Conservation (phyloP, 169 alveolate genomes). For the Eimeria mitis region DNA sequence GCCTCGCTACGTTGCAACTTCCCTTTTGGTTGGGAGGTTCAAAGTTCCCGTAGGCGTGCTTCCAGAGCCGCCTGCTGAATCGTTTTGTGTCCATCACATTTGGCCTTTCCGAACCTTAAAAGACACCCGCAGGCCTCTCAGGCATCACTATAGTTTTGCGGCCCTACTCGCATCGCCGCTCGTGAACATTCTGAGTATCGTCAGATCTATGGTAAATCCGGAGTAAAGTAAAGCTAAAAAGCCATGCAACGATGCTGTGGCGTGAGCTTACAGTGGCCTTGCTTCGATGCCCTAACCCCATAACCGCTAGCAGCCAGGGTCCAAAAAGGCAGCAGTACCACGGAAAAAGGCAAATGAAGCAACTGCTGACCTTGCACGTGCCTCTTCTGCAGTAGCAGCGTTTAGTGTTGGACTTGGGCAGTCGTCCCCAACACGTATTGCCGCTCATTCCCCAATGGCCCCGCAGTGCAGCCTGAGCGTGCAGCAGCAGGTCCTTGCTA, state of each 20-base stretch:
- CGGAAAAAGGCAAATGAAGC: not conserved
- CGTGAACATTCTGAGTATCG: not conserved
- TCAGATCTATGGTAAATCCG: not conserved
- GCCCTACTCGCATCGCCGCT: not conserved
- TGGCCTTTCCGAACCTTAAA: not conserved
- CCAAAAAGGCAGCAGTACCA: not conserved
- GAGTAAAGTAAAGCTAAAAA: not conserved
- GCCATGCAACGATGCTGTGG: not conserved
- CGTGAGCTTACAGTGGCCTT: not conserved
- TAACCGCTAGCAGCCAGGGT: not conserved
- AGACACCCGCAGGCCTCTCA: slow-evolving; percentile 7
- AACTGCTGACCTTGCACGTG: not conserved
- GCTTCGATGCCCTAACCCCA: not conserved
- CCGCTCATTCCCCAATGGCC: not conserved
- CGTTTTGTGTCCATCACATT: not conserved
- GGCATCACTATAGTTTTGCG: not conserved
- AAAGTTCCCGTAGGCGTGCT: not conserved
- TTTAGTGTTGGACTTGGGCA: not conserved
- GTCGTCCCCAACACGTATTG: not conserved
- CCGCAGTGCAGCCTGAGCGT: not conserved
- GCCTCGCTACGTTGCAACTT: not conserved
- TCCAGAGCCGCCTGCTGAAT: not conserved
- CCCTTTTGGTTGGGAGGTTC: not conserved
- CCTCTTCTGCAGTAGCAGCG: not conserved
- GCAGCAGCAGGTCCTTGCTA: not conserved